A percentile compares a stretch with the other conserved stretches of the same genome.
Evolutionary conservation across 2,329 filamentous ascomycete species (phyloP).

Genomic region (Aspergillus vadensis): DNA sequence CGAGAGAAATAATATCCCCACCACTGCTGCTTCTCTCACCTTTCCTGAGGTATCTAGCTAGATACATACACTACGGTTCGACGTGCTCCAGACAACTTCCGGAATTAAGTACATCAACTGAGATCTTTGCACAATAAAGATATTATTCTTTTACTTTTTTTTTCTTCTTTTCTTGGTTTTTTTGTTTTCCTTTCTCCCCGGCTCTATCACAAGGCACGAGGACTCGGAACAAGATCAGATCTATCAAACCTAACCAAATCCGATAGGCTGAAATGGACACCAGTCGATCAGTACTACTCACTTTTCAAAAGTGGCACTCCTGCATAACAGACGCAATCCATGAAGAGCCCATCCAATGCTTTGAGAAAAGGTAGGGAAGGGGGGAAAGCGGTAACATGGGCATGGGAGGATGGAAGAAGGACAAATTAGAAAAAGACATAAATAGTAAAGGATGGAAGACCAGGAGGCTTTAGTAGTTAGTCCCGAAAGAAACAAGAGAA

Average conservation of each 20-base stretch:
- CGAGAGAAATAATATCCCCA: background rate
- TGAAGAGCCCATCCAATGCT: background rate
- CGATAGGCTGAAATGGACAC: background rate
- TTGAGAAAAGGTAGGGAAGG: background rate
- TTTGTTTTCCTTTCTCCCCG: background rate
- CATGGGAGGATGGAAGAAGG: no score
- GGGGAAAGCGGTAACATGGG: background rate
- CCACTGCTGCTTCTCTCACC: background rate
- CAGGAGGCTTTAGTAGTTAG: no score
- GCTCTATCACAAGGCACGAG: background rate
- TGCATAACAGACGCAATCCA: background rate
- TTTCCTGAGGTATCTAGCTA: background rate
- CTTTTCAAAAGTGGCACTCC: background rate
- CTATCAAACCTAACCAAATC: background rate
- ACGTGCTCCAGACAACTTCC: background rate
- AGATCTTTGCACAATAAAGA: no score
- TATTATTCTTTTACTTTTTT: no score
- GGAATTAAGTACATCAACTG: background rate
- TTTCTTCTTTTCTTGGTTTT: background rate
- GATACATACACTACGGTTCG: background rate
- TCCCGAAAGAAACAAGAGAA: no score
- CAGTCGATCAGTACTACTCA: background rate
- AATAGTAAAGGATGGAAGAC: no score
- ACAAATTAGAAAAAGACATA: no score
- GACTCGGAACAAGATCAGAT: background rate